Percentiles rank a stretch among this genome's conserved stretches.
Evolutionary conservation across 2,329 filamentous ascomycete species (phyloP).

Genomic region (Claviceps monticola): DNA sequence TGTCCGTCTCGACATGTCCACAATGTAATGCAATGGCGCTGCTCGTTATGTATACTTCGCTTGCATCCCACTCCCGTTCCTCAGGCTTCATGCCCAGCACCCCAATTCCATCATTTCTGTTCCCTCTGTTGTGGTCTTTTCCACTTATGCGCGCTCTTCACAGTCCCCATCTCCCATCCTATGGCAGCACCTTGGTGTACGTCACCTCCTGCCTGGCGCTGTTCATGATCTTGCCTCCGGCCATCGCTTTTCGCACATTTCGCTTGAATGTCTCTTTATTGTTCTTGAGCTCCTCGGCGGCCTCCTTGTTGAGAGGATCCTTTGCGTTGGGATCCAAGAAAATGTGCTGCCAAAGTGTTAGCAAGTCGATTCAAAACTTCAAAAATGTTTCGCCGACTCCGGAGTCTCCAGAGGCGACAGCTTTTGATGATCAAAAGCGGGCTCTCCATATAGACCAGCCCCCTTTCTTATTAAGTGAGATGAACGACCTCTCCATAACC

Average conservation of each 20-base stretch:
- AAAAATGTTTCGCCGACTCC: too few relatives aligned
- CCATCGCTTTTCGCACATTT: conserved; percentile 77
- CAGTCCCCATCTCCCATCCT: conserved; percentile 8
- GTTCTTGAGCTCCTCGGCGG: conserved; percentile 75
- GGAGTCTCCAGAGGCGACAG: too few relatives aligned
- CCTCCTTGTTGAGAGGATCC: conserved; percentile 97
- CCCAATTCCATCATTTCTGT: neutral
- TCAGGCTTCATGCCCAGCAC: neutral
- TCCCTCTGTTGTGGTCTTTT: neutral
- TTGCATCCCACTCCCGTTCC: neutral
- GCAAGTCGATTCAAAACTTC: neutral
- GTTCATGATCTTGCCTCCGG: conserved; percentile 50
- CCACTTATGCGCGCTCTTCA: neutral
- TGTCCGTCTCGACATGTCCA: too few relatives aligned
- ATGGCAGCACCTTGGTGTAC: conserved; percentile 71
- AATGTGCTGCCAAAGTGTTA: conserved; percentile 51
- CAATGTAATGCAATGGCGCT: too few relatives aligned
- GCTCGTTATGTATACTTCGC: neutral
- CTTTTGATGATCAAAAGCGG: too few relatives aligned
- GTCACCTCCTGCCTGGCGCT: conserved; percentile 37
- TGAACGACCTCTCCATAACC: too few relatives aligned
- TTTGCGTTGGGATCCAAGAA: conserved; percentile 96
- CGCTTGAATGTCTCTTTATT: conserved; percentile 84
- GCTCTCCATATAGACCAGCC: too few relatives aligned
- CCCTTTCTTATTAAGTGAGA: too few relatives aligned